phyloP scores from a whole-genome alignment of 352 stramenopile genomes.

The Hyaloperonospora arabidopsidis region DNA sequence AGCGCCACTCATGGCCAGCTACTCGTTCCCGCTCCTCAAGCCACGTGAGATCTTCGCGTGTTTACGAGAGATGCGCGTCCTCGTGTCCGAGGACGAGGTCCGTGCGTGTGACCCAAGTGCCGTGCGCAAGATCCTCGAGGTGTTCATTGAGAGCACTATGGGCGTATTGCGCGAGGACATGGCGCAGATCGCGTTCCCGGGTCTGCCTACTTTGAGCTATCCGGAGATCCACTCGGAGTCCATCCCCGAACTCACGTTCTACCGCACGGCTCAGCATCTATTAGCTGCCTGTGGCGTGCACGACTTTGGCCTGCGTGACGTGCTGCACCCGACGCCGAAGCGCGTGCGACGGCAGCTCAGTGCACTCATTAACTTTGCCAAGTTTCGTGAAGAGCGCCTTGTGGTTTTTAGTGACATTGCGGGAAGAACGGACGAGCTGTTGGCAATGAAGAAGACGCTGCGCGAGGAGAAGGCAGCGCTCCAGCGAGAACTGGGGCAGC shows the following conservation, averaged over 20 bases:
- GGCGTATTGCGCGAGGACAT: slow-evolving; percentile 88
- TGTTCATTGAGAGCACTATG: slow-evolving; percentile 86
- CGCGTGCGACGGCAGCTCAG: slow-evolving; percentile 90
- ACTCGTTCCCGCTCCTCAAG: slow-evolving; percentile 92
- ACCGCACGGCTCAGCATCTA: slow-evolving; percentile 82
- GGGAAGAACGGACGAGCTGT: slow-evolving; percentile 57
- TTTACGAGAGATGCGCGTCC: slow-evolving; percentile 86
- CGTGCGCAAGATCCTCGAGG: slow-evolving; percentile 85
- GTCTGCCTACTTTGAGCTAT: slow-evolving; percentile 71
- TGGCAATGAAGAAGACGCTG: slow-evolving; percentile 36
- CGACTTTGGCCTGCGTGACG: slow-evolving; percentile 92
- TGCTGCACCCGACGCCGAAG: slow-evolving; percentile 83
- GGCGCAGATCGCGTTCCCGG: slow-evolving; percentile 83
- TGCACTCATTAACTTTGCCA: slow-evolving; percentile 96
- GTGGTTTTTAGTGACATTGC: slow-evolving; percentile 75
- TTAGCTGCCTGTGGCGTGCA: slow-evolving; percentile 88
- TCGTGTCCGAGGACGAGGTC: slow-evolving; percentile 85
- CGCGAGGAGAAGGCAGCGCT: slow-evolving; percentile 58
- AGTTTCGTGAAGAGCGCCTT: slow-evolving; percentile 92
- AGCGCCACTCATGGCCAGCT: slow-evolving; percentile 11
- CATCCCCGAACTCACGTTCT: slow-evolving; percentile 91
- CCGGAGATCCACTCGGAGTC: slow-evolving; percentile 91
- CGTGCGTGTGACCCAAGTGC: slow-evolving; percentile 56
- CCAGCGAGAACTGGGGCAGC: slow-evolving; percentile 50
- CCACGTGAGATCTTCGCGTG: slow-evolving; percentile 88